Evolutionary conservation across 257 asterid species (phyloP), one percentile per base, ranked within the genome.

Genomic region (Rubia yunnanensis): DNA sequence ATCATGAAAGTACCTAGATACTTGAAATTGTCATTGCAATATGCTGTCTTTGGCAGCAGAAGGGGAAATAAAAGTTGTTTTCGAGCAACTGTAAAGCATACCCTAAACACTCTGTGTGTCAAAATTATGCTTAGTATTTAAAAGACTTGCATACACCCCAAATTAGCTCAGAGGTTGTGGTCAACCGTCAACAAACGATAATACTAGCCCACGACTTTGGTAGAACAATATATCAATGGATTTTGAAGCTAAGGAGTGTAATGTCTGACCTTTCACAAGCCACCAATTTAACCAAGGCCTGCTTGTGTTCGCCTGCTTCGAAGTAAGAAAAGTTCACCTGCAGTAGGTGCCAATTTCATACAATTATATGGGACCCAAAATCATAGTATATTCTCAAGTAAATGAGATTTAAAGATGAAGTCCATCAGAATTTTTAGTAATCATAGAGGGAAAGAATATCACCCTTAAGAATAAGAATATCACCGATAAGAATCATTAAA

Each of bases 291-390:
- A 94, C 96, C 69, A 94, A 79, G 59, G 97, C 99, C 78, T 94
- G 99, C 74, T 94, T 94, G 79, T 74, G 82, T 82, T 90, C 99
- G 68, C 96, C 97, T 18, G 99, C 99, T 88, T 94, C 99, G 74
- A 59, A 68, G 78, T 94, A 94, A 50, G 95, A 84, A 73, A 94
- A 94, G 69, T 94, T 94, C 55, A 90, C 99, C 96, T 91, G 85
- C 71, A 73, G 64, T 60, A 38, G 36, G 22, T 69, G 64, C 55
- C 65, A 69, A 52, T 69, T n/a, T 60, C 6, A 11, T 35, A 15
- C 35, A 50, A 44, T 28, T 44, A 17, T 10, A 36, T 28, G 41
- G 24, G 28, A 31, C 7, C 68, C 67, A 60, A 14, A 5, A 69
- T 48, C 38, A 9, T 26, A 32, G 64, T 26, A 35, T 70, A 41